Evolutionary conservation across 2,329 filamentous ascomycete species (phyloP), one percentile per base, ranked within the genome.

Genomic region (Ascochyta fabae): DNA sequence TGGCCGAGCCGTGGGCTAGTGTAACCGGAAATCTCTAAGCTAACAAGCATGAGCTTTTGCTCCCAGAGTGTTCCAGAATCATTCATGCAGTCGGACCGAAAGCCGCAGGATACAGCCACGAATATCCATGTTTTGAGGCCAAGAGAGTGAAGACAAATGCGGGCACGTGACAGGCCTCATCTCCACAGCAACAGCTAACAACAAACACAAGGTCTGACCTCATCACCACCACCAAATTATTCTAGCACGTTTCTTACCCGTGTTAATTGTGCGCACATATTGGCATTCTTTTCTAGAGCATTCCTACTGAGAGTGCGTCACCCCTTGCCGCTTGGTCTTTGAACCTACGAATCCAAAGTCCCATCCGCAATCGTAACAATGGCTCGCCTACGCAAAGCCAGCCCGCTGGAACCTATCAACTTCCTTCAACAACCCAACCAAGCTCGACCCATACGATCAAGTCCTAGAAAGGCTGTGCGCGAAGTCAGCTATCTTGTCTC

Each of bases 371-470:
- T 10, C 24, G 19, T 41, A 47, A 58, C 52, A 35, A 75, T 75
- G 72, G 72, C 72, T 43, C 72, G 72, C 45, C 64, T 75, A 23
- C 72, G 71, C 43, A 74, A 74, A 54, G 61, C 70, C 3, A 68
- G 65, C 31, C 61, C 64, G 27, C 55, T 66, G 26, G 69, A 74
- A 34, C 54, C 64, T 8, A 61, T 59, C 41, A 56, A 45, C 31
- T 35, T 65, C 29, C 48, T 66, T 29, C 61, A 61, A 45, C 62
- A 64, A 6, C 52, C 61, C 24, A 49, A 59, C 2, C 53, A 65
- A 23, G 38, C 61, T 33, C 64, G 58, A 46, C 39, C 62, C 12
- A 67, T 60, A 10, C 67, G 70, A 27, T 56, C 62, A 6, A 72
- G 68, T 34, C 70, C 72, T 4, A 66, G 70, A 31, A 74, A 72